Percentiles rank a stretch among this genome's conserved stretches.
phyloP scores from a whole-genome alignment of 495 filamentous ascomycete species.

The Xylaria curta region DNA sequence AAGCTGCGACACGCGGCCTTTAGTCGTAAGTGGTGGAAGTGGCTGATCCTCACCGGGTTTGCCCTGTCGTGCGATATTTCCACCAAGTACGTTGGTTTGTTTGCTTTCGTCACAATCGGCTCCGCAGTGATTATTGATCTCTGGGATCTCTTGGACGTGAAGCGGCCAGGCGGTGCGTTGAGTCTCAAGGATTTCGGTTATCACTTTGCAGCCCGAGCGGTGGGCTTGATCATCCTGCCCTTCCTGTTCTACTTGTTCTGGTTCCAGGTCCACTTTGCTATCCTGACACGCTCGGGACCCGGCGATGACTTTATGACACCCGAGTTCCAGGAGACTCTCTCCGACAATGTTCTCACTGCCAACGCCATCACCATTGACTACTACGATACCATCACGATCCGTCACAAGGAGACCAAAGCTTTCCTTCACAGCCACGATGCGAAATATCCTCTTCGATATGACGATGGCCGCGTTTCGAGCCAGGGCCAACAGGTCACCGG shows the following conservation, averaged over 20 bases:
- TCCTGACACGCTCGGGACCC: constrained; percentile 86
- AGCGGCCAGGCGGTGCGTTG: constrained; percentile 77
- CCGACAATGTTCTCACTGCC: constrained; percentile 88
- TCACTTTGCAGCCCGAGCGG: constrained; percentile 84
- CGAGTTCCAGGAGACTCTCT: constrained; percentile 95
- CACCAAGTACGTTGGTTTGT: constrained; percentile 95
- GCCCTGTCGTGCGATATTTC: constrained; percentile 96
- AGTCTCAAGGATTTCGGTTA: constrained; percentile 79
- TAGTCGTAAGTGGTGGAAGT: constrained; percentile 98
- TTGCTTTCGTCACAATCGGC: constrained; percentile 97
- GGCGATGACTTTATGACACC: constrained; percentile 99
- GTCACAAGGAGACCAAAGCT: constrained; percentile 96
- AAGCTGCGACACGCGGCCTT: constrained; percentile 92
- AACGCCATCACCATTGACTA: constrained; percentile 87
- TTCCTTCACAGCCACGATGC: constrained; percentile 94
- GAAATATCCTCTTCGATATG: constrained; percentile 90
- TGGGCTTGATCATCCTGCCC: constrained; percentile 85
- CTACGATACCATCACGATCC: constrained; percentile 84
- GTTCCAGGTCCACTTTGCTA: constrained; percentile 98
- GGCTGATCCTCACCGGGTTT: constrained; percentile 93
- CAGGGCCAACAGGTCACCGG: constrained; percentile 98
- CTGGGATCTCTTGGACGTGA: constrained; percentile 92
- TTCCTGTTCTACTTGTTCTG: constrained; percentile 99
- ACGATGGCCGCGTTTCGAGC: constrained; percentile 95
- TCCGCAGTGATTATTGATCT: constrained; percentile 92